These are phyloP conservation scores for Capsicum baccatum DNA, from an alignment of 257 asterid genomes.

Conservation along the genomic window DNA sequence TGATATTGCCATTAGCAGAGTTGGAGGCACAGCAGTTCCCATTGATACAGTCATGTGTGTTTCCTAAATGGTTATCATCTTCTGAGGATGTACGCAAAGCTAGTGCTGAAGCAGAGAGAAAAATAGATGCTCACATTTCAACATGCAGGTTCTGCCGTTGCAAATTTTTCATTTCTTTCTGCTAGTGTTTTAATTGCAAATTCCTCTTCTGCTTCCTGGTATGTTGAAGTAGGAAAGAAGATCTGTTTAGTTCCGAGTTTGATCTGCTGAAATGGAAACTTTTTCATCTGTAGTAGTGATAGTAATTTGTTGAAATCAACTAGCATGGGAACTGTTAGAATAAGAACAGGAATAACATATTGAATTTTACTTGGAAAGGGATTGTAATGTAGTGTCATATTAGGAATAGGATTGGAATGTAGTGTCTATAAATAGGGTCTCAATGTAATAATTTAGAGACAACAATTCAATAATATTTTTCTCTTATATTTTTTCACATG, in stretches of 20 bases:
- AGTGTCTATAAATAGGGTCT: too few species aligned
- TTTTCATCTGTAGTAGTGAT: not conserved
- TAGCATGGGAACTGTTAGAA: not conserved
- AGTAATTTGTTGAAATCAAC: conserved; percentile 6
- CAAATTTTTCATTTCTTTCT: not conserved
- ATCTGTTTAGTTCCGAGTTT: not conserved
- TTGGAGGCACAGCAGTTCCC: conserved; percentile 92
- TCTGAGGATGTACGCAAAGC: conserved; percentile 84
- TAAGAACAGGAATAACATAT: too few species aligned
- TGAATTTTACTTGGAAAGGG: too few species aligned
- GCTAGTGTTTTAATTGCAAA: not conserved
- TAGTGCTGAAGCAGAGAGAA: conserved; percentile 86
- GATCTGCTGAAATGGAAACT: not conserved
- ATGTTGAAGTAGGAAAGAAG: conserved; percentile 16
- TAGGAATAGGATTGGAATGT: too few species aligned
- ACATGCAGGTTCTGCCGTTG: conserved; percentile 63
- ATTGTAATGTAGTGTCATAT: too few species aligned
- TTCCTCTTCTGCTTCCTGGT: conserved; percentile 1
- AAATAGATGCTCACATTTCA: conserved; percentile 79
- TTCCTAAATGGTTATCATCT: conserved; percentile 76
- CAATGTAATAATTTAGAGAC: too few species aligned
- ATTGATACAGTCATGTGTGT: conserved; percentile 82
- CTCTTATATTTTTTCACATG: too few species aligned
- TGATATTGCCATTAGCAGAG: conserved; percentile 73
- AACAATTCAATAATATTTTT: too few species aligned